Conservation (phyloP, 2,329 filamentous ascomycete species). For the Blastomyces percursus region DNA sequence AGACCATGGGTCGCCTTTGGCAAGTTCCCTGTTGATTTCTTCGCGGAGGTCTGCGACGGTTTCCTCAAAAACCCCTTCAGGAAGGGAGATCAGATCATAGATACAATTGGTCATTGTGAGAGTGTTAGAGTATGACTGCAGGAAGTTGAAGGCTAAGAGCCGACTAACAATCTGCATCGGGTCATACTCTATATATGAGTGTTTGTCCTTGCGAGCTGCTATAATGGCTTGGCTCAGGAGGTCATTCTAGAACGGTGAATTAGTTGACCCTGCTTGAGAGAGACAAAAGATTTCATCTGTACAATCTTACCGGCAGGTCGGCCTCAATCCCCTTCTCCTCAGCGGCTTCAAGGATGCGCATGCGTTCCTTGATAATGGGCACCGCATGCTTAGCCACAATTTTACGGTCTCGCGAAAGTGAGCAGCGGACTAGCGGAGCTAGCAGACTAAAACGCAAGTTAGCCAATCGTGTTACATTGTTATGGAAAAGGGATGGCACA, state of each 20-base stretch:
- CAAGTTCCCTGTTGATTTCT: conserved; percentile 7
- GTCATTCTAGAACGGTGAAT: conserved; percentile 7
- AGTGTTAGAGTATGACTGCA: conserved; percentile 9
- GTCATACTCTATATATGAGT: conserved; percentile 9
- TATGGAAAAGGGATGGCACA: background rate
- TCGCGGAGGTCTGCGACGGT: conserved; percentile 7
- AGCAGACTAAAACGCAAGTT: background rate
- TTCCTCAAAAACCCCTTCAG: conserved; percentile 7
- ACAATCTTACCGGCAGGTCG: background rate
- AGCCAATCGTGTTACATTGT: background rate
- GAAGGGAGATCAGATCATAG: conserved; percentile 13
- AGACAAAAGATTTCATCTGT: background rate
- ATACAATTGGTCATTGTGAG: conserved; percentile 13
- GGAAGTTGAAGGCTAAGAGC: conserved; percentile 10
- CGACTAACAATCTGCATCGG: conserved; percentile 10
- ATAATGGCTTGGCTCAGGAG: conserved; percentile 11
- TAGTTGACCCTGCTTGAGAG: background rate
- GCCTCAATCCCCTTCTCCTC: background rate
- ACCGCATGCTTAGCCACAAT: conserved; percentile 4
- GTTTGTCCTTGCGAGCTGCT: conserved; percentile 11
- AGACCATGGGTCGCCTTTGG: conserved; percentile 3
- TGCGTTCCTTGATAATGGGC: conserved; percentile 13
- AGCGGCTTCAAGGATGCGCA: conserved; percentile 9
- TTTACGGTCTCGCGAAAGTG: background rate
- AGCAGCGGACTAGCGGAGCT: background rate